Percentiles rank a stretch among this genome's conserved stretches.
These are phyloP conservation scores for Arthrinium phaeospermum DNA, from an alignment of 2,329 filamentous ascomycete species.

Conservation along the genomic window DNA sequence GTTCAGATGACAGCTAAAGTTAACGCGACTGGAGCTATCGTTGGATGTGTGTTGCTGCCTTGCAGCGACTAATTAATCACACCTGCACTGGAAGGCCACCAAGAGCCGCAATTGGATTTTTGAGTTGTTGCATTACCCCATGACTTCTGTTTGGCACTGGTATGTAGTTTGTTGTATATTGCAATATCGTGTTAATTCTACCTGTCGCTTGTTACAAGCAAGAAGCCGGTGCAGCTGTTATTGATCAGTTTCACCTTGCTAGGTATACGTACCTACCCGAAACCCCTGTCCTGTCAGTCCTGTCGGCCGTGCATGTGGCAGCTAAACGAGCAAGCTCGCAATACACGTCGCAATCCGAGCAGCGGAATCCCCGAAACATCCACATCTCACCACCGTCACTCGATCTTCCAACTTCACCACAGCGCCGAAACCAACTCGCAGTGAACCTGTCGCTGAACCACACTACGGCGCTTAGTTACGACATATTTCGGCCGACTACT, in stretches of 20 bases:
- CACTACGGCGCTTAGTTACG: background rate
- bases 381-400: background rate
- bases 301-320: background rate
- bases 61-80: background rate
- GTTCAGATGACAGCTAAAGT: constrained; percentile 10
- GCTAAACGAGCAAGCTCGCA: constrained; percentile 7
- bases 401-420: background rate
- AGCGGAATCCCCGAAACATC: constrained; percentile 1
- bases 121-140: constrained; percentile 14
- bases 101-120: background rate
- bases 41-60: background rate
- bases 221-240: background rate
- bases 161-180: background rate
- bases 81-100: background rate
- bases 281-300: background rate
- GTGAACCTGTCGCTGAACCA: background rate
- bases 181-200: background rate
- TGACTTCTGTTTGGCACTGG: background rate
- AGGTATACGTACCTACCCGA: background rate
- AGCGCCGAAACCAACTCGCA: background rate
- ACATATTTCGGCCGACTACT: background rate
- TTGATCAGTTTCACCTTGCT: background rate
- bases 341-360: background rate
- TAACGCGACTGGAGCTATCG: background rate
- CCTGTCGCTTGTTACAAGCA: background rate